Evolutionary conservation across 495 filamentous ascomycete species (phyloP).

Genomic region (Patellaria atrata): DNA sequence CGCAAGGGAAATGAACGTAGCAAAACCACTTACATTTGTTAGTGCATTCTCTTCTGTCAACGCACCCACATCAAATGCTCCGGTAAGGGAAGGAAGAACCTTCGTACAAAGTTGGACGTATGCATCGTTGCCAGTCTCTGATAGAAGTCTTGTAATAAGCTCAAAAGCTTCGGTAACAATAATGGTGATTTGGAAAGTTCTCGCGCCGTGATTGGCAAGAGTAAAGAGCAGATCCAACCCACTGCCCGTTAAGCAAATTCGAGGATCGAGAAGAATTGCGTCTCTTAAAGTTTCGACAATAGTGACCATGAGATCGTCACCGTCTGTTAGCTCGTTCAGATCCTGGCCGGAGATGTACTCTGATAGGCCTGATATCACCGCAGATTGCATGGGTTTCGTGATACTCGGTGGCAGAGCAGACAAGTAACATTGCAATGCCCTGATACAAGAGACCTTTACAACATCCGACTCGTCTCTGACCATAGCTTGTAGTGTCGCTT

Average conservation of each 20-base stretch:
- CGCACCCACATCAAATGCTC: conserved; percentile 75
- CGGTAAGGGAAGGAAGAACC: conserved; percentile 73
- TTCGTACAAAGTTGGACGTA: conserved; percentile 75
- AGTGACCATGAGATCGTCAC: conserved; percentile 81
- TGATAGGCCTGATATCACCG: conserved; percentile 62
- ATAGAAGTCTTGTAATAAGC: conserved; percentile 56
- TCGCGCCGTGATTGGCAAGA: conserved; percentile 72
- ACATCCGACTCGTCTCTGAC: conserved; percentile 63
- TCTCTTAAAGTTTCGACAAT: conserved; percentile 77
- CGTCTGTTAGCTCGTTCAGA: conserved; percentile 63
- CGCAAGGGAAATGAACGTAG: background rate
- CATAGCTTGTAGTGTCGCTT: conserved; percentile 61
- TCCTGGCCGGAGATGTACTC: conserved; percentile 66
- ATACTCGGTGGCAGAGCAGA: conserved; percentile 38
- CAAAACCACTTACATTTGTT: conserved; percentile 40
- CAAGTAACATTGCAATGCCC: conserved; percentile 72
- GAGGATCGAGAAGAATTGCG: conserved; percentile 62
- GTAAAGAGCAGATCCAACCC: conserved; percentile 75
- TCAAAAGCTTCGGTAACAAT: conserved; percentile 84
- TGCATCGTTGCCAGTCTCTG: conserved; percentile 45
- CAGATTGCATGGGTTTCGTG: conserved; percentile 47
- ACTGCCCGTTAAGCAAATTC: conserved; percentile 46
- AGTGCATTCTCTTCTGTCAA: conserved; percentile 72
- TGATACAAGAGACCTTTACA: conserved; percentile 83
- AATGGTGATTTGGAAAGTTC: conserved; percentile 71